A percentile compares a stretch with the other conserved stretches of the same genome.
phyloP scores from a whole-genome alignment of 306 rosid species.

The Quercus gilva region DNA sequence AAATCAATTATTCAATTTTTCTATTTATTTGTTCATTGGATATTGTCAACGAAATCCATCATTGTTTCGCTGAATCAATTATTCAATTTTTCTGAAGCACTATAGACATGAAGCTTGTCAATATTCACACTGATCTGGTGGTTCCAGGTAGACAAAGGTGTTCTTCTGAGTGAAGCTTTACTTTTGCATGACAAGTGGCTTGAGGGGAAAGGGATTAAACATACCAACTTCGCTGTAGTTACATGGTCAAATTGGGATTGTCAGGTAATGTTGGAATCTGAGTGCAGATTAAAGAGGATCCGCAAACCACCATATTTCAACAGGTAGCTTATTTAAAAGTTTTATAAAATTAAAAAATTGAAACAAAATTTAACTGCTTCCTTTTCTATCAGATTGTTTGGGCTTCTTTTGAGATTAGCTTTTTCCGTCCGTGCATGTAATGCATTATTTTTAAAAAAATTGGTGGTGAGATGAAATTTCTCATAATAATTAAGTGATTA shows the following conservation, averaged over 20 bases:
- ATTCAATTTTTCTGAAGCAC: not conserved
- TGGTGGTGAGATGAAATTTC: not conserved
- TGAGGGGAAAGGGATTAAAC: constrained; percentile 22
- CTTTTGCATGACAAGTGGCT: constrained; percentile 31
- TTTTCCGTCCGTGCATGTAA: not conserved
- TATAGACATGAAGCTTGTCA: not conserved
- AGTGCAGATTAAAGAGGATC: constrained; percentile 26
- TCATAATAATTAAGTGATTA: not conserved
- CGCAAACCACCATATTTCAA: constrained; percentile 24
- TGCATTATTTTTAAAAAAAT: not conserved
- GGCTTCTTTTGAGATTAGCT: not conserved
- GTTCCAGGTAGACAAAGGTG: constrained; percentile 29
- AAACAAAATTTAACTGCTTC: not conserved
- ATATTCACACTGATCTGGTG: not conserved
- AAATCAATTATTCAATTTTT: not conserved
- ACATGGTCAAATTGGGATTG: constrained; percentile 37
- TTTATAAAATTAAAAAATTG: not conserved
- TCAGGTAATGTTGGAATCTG: constrained; percentile 32
- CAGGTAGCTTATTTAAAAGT: not conserved
- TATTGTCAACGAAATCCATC: too few species aligned
- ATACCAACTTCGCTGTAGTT: constrained; percentile 24
- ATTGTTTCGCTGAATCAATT: not conserved
- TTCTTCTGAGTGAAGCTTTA: constrained; percentile 17
- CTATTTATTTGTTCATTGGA: not conserved
- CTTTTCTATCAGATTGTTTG: not conserved